phyloP scores from a whole-genome alignment of 2,329 filamentous ascomycete species.

The Coleophoma eucalyptorum region DNA sequence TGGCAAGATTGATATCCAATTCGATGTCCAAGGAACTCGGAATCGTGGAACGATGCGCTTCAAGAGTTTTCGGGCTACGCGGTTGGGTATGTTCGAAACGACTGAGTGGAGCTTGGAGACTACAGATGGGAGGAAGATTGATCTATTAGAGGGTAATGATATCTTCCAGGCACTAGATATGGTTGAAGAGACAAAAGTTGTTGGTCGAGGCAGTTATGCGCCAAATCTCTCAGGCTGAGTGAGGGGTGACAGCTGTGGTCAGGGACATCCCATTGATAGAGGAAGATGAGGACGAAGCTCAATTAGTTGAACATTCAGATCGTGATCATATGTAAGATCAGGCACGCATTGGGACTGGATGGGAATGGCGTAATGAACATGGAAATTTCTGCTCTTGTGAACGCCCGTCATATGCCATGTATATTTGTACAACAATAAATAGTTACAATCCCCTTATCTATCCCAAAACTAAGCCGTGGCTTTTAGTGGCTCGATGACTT shows the following conservation, averaged over 20 bases:
- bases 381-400: slow-evolving; percentile 16
- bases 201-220: slow-evolving; percentile 29
- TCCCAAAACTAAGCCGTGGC: slow-evolving; percentile 27
- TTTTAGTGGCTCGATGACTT: slow-evolving; percentile 43
- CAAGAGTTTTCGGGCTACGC: slow-evolving; percentile 66
- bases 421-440: slow-evolving; percentile 23
- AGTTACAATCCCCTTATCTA: slow-evolving; percentile 9
- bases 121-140: slow-evolving; percentile 55
- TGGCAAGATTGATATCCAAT: slow-evolving; percentile 82
- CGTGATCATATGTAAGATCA: slow-evolving; percentile 4
- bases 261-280: too few species aligned
- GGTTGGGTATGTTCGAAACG: slow-evolving; percentile 70
- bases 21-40: slow-evolving; percentile 79
- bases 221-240: slow-evolving; percentile 21
- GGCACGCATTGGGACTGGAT: slow-evolving; percentile 1
- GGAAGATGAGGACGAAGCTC: too few species aligned
- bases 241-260: not conserved
- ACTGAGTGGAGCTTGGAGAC: slow-evolving; percentile 83
- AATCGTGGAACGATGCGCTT: slow-evolving; percentile 74
- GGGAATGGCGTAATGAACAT: slow-evolving; percentile 1
- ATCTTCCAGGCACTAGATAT: slow-evolving; percentile 56
- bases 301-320: too few species aligned
- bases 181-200: slow-evolving; percentile 38
- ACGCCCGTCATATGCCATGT: slow-evolving; percentile 20
- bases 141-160: slow-evolving; percentile 70